Percentiles rank a stretch among this genome's conserved stretches.
Evolutionary conservation across 2,329 filamentous ascomycete species (phyloP).

Genomic region (Stemphylium vesicarium): DNA sequence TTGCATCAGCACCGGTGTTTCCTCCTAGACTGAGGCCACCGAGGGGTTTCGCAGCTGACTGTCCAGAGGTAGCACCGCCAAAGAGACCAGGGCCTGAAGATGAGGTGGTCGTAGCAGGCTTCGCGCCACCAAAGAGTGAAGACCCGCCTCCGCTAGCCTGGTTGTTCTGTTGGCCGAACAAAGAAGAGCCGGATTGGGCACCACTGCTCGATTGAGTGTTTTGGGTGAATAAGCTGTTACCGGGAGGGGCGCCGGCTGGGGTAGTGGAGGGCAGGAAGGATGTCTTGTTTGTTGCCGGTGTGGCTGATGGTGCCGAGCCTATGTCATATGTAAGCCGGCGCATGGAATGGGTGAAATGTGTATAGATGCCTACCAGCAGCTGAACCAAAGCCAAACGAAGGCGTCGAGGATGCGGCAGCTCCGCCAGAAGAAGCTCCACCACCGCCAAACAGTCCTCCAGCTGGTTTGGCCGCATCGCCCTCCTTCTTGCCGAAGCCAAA

Average conservation of each 20-base stretch:
- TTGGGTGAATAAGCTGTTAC: conserved; percentile 36
- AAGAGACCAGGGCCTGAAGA: conserved; percentile 41
- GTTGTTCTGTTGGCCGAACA: conserved; percentile 26
- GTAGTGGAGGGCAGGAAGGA: conserved; percentile 48
- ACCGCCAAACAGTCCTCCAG: conserved; percentile 22
- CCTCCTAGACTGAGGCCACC: conserved; percentile 26
- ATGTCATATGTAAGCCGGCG: conserved; percentile 12
- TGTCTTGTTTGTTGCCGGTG: conserved; percentile 46
- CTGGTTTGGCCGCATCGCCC: conserved; percentile 31
- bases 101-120: conserved; percentile 34
- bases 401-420: conserved; percentile 23
- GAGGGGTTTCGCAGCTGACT: conserved; percentile 30
- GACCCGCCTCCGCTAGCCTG: conserved; percentile 15
- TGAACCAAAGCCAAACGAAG: conserved; percentile 20
- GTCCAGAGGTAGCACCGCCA: conserved; percentile 26
- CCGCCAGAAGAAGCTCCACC: conserved; percentile 19
- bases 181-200: conserved; percentile 18
- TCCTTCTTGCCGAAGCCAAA: conserved; percentile 32
- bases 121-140: conserved; percentile 29
- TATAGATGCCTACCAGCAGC: conserved; percentile 16
- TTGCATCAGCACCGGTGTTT: conserved; percentile 39
- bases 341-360: neutral
- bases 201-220: conserved; percentile 24
- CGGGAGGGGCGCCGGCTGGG: conserved; percentile 48
- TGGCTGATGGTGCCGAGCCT: conserved; percentile 39